Percentiles rank a stretch among this genome's conserved stretches.
Evolutionary conservation across 192 early-diverging fungal genomes (phyloP).

Genomic region (Coemansia sp.): DNA sequence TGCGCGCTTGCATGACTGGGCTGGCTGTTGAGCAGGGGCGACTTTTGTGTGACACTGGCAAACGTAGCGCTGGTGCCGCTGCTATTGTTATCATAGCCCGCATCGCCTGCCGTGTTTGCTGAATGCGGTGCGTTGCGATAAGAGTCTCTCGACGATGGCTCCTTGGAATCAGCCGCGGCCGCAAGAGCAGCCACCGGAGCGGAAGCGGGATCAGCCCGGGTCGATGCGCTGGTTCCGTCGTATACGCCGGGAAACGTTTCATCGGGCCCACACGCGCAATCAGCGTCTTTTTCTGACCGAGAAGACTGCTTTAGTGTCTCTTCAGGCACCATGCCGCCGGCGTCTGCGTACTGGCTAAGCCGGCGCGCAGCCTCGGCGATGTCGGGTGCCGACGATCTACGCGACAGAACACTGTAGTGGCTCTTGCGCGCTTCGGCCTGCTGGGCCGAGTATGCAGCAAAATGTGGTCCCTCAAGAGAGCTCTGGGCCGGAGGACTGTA

Average conservation of each 20-base stretch:
- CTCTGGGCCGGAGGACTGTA: constrained; percentile 10
- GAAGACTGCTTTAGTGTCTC: neutral
- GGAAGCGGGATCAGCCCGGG: too few species aligned
- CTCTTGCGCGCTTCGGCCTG: constrained; percentile 29
- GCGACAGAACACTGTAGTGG: constrained; percentile 41
- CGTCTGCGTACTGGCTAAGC: constrained; percentile 19
- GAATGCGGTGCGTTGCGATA: neutral
- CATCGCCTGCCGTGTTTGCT: neutral
- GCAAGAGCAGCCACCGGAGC: neutral
- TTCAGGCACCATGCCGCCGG: neutral
- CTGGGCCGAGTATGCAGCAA: constrained; percentile 3
- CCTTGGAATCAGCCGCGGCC: neutral
- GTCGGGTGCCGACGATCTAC: constrained; percentile 51
- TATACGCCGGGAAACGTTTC: too few species aligned
- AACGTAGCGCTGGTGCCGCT: constrained; percentile 5
- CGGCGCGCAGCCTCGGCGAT: constrained; percentile 24
- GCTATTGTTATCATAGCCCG: neutral
- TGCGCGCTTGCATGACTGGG: neutral
- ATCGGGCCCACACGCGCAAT: too few species aligned
- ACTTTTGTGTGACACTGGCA: neutral
- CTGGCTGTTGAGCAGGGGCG: neutral
- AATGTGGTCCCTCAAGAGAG: constrained; percentile 2
- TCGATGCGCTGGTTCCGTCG: too few species aligned
- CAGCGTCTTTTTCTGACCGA: neutral
- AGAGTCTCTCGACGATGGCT: neutral